phyloP scores from a whole-genome alignment of 1,284 basidiomycete species.

The Microbotryomycetes sp. region DNA sequence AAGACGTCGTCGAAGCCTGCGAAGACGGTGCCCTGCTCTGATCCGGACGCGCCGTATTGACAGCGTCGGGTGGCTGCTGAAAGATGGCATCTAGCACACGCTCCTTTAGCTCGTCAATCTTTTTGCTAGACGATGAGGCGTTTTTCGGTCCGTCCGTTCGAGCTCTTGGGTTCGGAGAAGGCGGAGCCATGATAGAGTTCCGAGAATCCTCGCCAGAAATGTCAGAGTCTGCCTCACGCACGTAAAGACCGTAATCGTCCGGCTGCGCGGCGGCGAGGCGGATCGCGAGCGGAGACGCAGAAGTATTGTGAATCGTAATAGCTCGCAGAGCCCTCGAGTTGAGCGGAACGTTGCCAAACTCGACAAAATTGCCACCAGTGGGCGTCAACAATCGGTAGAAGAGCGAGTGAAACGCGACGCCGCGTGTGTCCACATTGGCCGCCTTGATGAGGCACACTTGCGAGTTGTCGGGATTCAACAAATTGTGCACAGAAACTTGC shows the following conservation, averaged over 20 bases:
- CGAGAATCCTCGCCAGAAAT: neutral
- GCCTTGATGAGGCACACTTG: slow-evolving; percentile 47
- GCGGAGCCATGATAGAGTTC: neutral
- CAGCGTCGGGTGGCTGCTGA: slow-evolving; percentile 19
- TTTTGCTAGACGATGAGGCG: neutral
- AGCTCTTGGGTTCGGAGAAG: neutral
- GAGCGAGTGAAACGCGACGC: slow-evolving; percentile 48
- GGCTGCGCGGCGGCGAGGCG: slow-evolving; percentile 47
- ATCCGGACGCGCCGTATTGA: slow-evolving; percentile 38
- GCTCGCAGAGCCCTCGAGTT: slow-evolving; percentile 45
- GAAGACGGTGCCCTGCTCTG: slow-evolving; percentile 14
- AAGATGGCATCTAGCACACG: slow-evolving; percentile 48
- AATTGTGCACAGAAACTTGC: slow-evolving; percentile 31
- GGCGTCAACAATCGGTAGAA: slow-evolving; percentile 49
- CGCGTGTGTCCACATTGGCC: slow-evolving; percentile 47
- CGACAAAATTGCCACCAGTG: slow-evolving; percentile 47
- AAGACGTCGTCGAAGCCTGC: neutral
- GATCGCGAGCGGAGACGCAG: slow-evolving; percentile 41
- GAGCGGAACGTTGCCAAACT: slow-evolving; percentile 48
- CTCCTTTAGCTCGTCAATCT: slow-evolving; percentile 40
- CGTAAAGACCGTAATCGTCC: slow-evolving; percentile 47
- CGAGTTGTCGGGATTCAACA: slow-evolving; percentile 40
- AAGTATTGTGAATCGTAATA: slow-evolving; percentile 46
- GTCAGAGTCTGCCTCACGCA: slow-evolving; percentile 37
- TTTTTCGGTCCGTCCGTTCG: neutral